These are phyloP conservation scores for Alternaria gansuensis DNA, from an alignment of 2,329 filamentous ascomycete species.

Conservation along the genomic window DNA sequence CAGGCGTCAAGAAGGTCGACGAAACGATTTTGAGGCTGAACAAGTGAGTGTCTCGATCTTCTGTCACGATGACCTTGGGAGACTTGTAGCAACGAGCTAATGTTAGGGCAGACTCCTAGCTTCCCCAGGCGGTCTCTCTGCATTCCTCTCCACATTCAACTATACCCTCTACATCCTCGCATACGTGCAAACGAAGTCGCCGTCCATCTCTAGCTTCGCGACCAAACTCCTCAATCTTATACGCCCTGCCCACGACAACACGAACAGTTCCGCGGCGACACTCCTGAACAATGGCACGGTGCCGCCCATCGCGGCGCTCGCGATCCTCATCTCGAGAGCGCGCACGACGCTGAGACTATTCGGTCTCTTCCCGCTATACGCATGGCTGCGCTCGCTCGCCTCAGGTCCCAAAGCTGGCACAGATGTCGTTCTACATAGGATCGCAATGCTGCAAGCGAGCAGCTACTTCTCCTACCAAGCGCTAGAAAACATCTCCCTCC, in stretches of 20 bases:
- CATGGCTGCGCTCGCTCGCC: slow-evolving; percentile 55
- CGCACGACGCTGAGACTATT: slow-evolving; percentile 57
- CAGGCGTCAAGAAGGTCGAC: slow-evolving; percentile 50
- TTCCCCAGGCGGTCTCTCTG: slow-evolving; percentile 55
- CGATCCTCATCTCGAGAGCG: slow-evolving; percentile 53
- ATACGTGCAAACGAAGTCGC: slow-evolving; percentile 54
- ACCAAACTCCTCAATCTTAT: slow-evolving; percentile 48
- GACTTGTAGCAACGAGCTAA: slow-evolving; percentile 11
- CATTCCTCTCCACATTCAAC: slow-evolving; percentile 59
- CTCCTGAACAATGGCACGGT: slow-evolving; percentile 41
- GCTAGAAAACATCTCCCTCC: slow-evolving; percentile 56
- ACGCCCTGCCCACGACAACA: slow-evolving; percentile 41
- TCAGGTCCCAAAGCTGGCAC: slow-evolving; percentile 54
- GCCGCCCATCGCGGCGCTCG: slow-evolving; percentile 49
- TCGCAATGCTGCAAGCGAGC: slow-evolving; percentile 53
- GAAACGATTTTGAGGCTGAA: slow-evolving; percentile 55
- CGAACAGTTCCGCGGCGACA: slow-evolving; percentile 36
- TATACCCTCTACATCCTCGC: slow-evolving; percentile 58
- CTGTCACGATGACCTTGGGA: not conserved
- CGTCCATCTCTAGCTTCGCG: slow-evolving; percentile 40
- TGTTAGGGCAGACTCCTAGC: slow-evolving; percentile 51
- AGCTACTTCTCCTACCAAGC: slow-evolving; percentile 57
- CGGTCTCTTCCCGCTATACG: slow-evolving; percentile 56
- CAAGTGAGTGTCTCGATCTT: slow-evolving; percentile 45
- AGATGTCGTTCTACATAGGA: slow-evolving; percentile 55